Base-by-base conservation (phyloP, 129 eudicot genomes). In the Artemisia tridentata region DNA sequence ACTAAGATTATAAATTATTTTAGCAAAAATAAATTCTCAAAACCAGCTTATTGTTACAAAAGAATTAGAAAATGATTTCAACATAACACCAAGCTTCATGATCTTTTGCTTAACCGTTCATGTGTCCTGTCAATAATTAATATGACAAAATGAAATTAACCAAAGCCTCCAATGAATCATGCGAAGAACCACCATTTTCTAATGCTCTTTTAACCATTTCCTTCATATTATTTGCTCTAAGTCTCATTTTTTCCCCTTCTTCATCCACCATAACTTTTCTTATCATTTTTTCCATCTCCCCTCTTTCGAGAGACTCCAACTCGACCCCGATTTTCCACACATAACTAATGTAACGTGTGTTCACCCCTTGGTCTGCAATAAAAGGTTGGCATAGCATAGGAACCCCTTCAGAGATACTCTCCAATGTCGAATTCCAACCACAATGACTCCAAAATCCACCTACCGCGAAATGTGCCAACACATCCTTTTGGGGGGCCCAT, bases 391-490 rank as follows among this genome's bases (percentile, higher is more conserved):
- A 86, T 54, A 86, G 75, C 80, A 81, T 64, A 2, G 82, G 86
- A 73, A 83, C 84, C 16, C 82, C 86, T 38, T 73, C 84, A 13
- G 78, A 71, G 18, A 83, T 77, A 27, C 85, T 80, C 25, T 86
- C 82, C 55, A 86, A 16, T 0, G 68, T 80, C 2, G 91, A 86
- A 14, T 86, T 86, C 88, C 86, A 81, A 4, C 88, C 92, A 61
- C 88, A 78, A 57, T 86, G 88, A 67, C 79, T 86, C 88, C 83
- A 81, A 67, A 86, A 83, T 3, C 83, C 84, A 34, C 86, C 88
- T 47, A 83, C 75, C 4, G 88, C 78, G 8, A 4, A 43, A 79
- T 81, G 88, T 7, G 92, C 84, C 71, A 86, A 63, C 10, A 79
- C 92, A 5, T 79, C 71, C 65, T 79, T 79, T 27, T 86, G 88